Evolutionary conservation across 768 basidiomycete genomes (phyloP).

Genomic region (Cyclocybe aegerita): DNA sequence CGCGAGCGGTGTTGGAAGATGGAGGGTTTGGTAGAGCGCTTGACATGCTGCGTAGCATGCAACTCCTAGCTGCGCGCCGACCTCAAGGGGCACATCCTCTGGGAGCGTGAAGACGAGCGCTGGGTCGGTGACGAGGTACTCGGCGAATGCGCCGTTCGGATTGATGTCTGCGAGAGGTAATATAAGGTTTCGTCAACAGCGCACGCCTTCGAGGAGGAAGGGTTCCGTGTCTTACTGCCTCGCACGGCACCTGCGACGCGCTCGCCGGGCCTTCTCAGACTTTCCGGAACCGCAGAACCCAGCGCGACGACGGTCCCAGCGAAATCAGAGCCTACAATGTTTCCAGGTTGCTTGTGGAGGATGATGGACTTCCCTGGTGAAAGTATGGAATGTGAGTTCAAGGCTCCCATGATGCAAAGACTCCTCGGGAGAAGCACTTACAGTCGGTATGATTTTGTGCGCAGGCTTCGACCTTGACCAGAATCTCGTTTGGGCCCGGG

Average conservation of each 20-base stretch:
- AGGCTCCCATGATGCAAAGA: not conserved
- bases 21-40: conserved; percentile 16
- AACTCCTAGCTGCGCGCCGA: conserved; percentile 18
- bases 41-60: conserved; percentile 16
- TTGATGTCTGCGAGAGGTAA: conserved; percentile 11
- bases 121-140: conserved; percentile 17
- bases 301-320: conserved; percentile 18
- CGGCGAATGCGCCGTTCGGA: conserved; percentile 17
- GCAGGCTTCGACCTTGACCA: conserved; percentile 22
- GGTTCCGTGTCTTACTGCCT: conserved; percentile 12
- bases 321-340: conserved; percentile 23
- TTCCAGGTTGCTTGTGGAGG: conserved; percentile 13
- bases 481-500: conserved; percentile 13
- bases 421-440: conserved; percentile 6
- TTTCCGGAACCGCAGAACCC: conserved; percentile 15
- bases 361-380: conserved; percentile 16
- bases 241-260: conserved; percentile 22
- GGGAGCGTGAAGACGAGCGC: conserved; percentile 18
- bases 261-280: conserved; percentile 14
- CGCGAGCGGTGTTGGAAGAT: conserved; percentile 15
- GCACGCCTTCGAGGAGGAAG: not conserved
- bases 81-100: conserved; percentile 17
- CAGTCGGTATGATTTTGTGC: conserved; percentile 26
- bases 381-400: not conserved
- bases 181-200: not conserved